Base-by-base conservation (phyloP, 768 basidiomycete genomes). In the Phaeotremella skinneri region DNA sequence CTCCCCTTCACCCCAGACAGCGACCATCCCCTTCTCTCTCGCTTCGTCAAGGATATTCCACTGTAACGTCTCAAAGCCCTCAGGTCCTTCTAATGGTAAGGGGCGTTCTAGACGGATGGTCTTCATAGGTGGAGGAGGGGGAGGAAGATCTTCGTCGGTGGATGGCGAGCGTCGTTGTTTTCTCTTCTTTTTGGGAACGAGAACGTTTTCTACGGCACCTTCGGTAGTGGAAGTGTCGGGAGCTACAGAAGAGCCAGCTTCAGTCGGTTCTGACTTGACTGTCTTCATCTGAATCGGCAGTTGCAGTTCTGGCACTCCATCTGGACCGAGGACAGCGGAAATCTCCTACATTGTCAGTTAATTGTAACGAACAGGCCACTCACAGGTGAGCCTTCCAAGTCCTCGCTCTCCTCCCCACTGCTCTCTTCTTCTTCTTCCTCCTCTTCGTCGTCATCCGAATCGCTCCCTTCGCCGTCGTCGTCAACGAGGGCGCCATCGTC, bases 41-140 rank as follows among this genome's bases (percentile, higher is more conserved):
- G 69, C 72, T 13, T 70, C 69, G 3, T 64, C 58, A 20, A 67
- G 52, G 20, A 73, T 64, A 61, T 73, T 62, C 69, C 69, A 73
- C 51, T 62, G 59, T 11, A 73, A n/a, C 17, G 68, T 70, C 42
- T 60, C 56, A 37, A 37, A 37, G 5, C 58, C 62, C 7, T 54
- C 41, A 6, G 5, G 26, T 17, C 20, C 45, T 11, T 47, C 51
- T 7, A 39, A 27, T 14, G 48, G 7, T 50, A 69, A 58, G 16
- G 37, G 20, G 30, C 49, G 23, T 52, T 69, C 60, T 14, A 73
- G 59, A 9, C 72, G 63, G 29, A 73, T 70, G 0, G 72, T 73
- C 43, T 61, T 60, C 56, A 73, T 64, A 1, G 72, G 72, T n/a
- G 69, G 69, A 2, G 69, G 72, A 7, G 72, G 66, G 2, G 66